These are phyloP conservation scores for Beta macrorhiza DNA, from an alignment of 179 eudicot genomes.

Conservation along the genomic window DNA sequence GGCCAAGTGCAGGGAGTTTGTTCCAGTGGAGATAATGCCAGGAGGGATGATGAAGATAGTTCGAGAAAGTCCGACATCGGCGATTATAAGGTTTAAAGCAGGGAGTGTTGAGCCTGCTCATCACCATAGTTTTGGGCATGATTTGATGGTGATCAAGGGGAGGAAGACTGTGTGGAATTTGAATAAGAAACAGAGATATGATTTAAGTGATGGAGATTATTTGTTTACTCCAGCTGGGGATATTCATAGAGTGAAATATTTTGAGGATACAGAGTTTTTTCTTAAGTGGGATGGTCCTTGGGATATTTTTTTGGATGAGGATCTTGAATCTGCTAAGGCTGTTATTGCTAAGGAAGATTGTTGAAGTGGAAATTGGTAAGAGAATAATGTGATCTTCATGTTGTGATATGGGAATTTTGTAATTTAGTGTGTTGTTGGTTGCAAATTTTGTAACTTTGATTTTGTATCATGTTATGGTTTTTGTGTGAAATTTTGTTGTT, in stretches of 20 bases:
- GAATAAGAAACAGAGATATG: constrained; percentile 54
- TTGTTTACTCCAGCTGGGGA: constrained; percentile 86
- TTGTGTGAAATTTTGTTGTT: neutral
- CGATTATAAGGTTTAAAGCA: constrained; percentile 62
- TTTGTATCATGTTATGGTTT: too few relatives aligned
- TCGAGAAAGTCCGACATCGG: constrained; percentile 75
- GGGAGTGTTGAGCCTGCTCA: constrained; percentile 94
- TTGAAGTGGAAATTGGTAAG: neutral
- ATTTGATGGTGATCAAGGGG: constrained; percentile 73
- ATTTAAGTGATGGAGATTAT: constrained; percentile 64
- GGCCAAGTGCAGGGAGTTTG: constrained; percentile 52
- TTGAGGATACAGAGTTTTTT: constrained; percentile 86
- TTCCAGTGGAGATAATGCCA: constrained; percentile 65
- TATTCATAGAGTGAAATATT: constrained; percentile 79
- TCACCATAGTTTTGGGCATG: constrained; percentile 82
- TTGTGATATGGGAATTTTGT: neutral
- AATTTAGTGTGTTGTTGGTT: neutral
- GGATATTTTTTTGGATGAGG: constrained; percentile 85
- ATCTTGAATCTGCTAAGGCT: constrained; percentile 64
- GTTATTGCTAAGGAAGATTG: constrained; percentile 40
- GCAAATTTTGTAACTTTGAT: neutral
- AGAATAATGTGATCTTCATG: neutral
- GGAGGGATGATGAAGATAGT: constrained; percentile 83
- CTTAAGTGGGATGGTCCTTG: constrained; percentile 93
- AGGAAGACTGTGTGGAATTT: constrained; percentile 89